Base-by-base conservation (phyloP, 257 asterid genomes). In the Capsicum pubescens region DNA sequence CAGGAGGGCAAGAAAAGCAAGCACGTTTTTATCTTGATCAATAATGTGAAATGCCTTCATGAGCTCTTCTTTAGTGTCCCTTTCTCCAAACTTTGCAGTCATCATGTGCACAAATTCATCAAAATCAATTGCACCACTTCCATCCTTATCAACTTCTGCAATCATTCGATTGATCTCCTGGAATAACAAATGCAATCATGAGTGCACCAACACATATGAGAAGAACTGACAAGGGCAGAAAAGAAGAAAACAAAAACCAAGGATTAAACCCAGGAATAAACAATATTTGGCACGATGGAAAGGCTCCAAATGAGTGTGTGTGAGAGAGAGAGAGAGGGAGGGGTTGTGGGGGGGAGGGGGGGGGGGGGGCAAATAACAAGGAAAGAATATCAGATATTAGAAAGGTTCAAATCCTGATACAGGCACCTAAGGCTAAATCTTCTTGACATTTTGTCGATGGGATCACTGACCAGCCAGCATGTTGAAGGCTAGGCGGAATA, bases 111-210 rank as follows among this genome's bases (percentile, higher is more conserved):
- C 90, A 87, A 96, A 96, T 86, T 96, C 97, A 84, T 92, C 97
- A 50, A 93, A 94, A 85, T 94, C 98, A 82, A 94, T 94, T 42
- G 98, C 91, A 17, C 98, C 99, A 89, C 98, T 96, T 46, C 95
- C 97, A 89, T 94, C 98, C 88, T 94, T 94, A 89, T 93, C 98
- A 54, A 96, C 97, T 84, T 94, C 99, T 68, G 98, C 98, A 85
- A 96, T 94, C 98, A 96, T 94, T 84, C 91, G 87, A 78, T 69
- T 86, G 74, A 94, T 96, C 90, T 96, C 98, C 99, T 96, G 92
- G 71, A 70, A 26, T 67, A 64, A 67, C 84, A 82, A 82, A 82
- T 8, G 13, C 46, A 74, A 21, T 74, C 59, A 74, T 74, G 61
- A 74, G 61, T 26, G 39, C 81, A 74, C 9, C 21, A 12, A 32